Evolutionary conservation across 2,329 filamentous ascomycete genomes (phyloP), one percentile per base, ranked within the genome.

Genomic region (Trichoderma guizhouense): DNA sequence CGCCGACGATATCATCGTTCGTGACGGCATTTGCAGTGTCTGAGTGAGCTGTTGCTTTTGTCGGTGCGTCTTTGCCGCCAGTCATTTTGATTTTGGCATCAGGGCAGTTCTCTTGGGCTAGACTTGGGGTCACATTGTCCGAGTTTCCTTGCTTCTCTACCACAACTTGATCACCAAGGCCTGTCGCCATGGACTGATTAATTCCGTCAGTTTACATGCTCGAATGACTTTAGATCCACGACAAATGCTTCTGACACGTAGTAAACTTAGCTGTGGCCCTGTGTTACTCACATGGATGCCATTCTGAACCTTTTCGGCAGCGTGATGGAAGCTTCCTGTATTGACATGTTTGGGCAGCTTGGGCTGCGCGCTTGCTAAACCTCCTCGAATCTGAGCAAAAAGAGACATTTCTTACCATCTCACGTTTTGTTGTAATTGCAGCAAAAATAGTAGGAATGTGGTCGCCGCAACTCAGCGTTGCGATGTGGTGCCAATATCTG

Each of bases 281-380:
- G 28, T 11, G 36, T 14, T 32, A 26, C 32, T 43, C 4, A 21
- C 55, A 12, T 34, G 28, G 6, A 71, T 26, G n/a, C 36, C 34
- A 9, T 34, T 69, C 18, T 24, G 67, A 26, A 34, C 26, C 2
- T 55, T 21, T 61, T 21, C 8, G 47, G n/a, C 7, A 12, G 26
- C 51, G 14, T 30, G 55, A 34, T 63, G 36, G 14, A 71, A 28
- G 34, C 14, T 24, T 28, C 36, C 24, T 6, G 61, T 53, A 18
- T 28, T 53, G 21, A 7, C 61, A 30, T 60, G 69, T 15, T 26
- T 47, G 14, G 24, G 0, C 3, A 36, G n/a, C 32, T 28, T 47
- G 15, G 2, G 63, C 21, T 57, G 63, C 47, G 63, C 63, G 21
- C 8, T 66, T 57, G 18, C 63, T 1, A 66, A 32, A 12, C 63